Base-by-base conservation (phyloP, 2,329 filamentous ascomycete genomes). In the Fusarium sp. region DNA sequence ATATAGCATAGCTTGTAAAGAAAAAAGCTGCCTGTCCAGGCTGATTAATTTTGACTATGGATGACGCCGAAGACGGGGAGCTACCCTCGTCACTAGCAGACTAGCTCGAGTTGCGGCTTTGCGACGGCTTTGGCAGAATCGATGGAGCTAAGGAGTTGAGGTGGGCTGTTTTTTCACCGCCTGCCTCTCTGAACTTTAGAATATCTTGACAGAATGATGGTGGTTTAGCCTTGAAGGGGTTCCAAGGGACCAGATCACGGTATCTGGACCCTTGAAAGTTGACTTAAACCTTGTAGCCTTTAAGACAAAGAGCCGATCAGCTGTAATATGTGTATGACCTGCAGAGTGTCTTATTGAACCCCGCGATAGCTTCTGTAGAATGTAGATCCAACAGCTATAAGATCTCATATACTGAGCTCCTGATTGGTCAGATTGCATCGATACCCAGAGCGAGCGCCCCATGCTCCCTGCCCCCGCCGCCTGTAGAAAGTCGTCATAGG, bases 151-250 rank as follows among this genome's bases (percentile, higher is more conserved):
- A 11, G 10, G 18, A n/a, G 5, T n/a, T 20, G 44, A 55, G 52
- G 71, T 73, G 66, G 69, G 69, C 34, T 72, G 52, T 43, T 59
- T 24, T 5, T 47, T 67, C 64, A 76, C 74, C 74, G 74, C 74
- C 71, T 76, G 53, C 74, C 53, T 32, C 16, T 64, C 63, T 8
- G n/a, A 50, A 24, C 10, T 16, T 18, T 8, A 22, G 11, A n/a
- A 61, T 20, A 6, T 45, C 16, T 42, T 14, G 12, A 20, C 22
- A 49, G 22, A 29, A 44, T 16, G 29, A 44, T 6, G 6, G 15
- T 15, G 4, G 8, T 46, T 38, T 56, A 27, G 49, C 60, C 60
- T 49, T 43, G 38, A 18, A 44, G 40, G n/a, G 25, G 2, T 46
- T 46, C 15, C 5, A 56, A 62, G 40, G 56, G 47, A 45, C 40